These are phyloP conservation scores for Blastobotrys petasosporus DNA, from an alignment of 1,139 yeast genomes.

Conservation along the genomic window DNA sequence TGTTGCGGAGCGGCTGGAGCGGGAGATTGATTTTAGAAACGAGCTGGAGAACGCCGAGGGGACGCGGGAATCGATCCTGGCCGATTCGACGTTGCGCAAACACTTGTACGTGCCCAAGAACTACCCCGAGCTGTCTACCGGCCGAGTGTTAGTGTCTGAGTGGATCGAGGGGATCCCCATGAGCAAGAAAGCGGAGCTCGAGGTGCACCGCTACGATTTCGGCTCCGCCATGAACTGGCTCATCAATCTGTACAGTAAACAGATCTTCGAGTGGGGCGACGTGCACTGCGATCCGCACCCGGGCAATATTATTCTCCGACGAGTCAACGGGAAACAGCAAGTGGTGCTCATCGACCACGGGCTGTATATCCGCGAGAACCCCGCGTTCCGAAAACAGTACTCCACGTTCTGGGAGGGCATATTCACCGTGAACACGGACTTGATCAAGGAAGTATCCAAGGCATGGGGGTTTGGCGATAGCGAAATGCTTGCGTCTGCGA, in stretches of 20 bases:
- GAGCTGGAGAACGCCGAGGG: constrained; percentile 50
- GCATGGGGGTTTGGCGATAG: constrained; percentile 71
- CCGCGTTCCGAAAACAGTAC: constrained; percentile 50
- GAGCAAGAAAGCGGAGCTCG: constrained; percentile 41
- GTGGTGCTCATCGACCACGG: constrained; percentile 74
- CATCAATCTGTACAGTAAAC: constrained; percentile 54
- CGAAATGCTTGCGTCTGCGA: constrained; percentile 57
- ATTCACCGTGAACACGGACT: constrained; percentile 47
- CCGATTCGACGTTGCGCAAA: constrained; percentile 33
- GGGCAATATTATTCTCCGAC: constrained; percentile 60
- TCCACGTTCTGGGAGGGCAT: constrained; percentile 58
- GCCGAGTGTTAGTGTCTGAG: constrained; percentile 56
- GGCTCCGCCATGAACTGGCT: constrained; percentile 47
- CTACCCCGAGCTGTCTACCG: constrained; percentile 43
- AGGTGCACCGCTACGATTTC: constrained; percentile 40
- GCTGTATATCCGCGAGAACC: constrained; percentile 51
- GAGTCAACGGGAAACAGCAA: constrained; percentile 40
- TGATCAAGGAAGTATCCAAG: constrained; percentile 45
- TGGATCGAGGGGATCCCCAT: constrained; percentile 72
- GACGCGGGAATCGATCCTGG: constrained; percentile 31
- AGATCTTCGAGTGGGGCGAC: constrained; percentile 68
- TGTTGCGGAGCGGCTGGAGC: constrained; percentile 50
- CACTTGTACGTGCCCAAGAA: constrained; percentile 50
- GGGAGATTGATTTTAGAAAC: constrained; percentile 55
- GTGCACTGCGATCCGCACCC: constrained; percentile 84